Evolutionary conservation across 352 stramenopile species (phyloP).

Genomic region (Phytophthora uliginosa): DNA sequence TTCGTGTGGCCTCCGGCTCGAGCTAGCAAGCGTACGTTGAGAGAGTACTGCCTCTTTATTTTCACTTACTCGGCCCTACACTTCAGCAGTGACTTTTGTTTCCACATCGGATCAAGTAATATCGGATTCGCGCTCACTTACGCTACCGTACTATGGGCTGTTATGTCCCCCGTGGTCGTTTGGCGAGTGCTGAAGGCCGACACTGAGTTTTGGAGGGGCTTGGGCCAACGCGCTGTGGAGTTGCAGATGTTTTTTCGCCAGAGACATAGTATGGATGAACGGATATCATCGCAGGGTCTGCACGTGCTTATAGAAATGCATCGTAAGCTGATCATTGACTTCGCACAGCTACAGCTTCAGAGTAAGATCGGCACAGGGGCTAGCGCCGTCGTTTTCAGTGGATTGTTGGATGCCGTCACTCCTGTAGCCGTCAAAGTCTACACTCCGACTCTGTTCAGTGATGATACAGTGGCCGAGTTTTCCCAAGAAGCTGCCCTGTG

Average conservation of each 20-base stretch:
- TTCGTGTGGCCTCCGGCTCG: slow-evolving; percentile 32
- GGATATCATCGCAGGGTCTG: slow-evolving; percentile 54
- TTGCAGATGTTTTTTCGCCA: slow-evolving; percentile 39
- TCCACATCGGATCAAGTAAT: slow-evolving; percentile 31
- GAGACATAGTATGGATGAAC: slow-evolving; percentile 39
- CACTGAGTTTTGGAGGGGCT: slow-evolving; percentile 63
- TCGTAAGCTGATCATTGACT: slow-evolving; percentile 82
- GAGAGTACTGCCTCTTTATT: slow-evolving; percentile 50
- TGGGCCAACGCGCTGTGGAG: slow-evolving; percentile 36
- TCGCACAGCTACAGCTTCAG: slow-evolving; percentile 70
- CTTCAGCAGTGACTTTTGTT: slow-evolving; percentile 39
- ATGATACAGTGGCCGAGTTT: slow-evolving; percentile 67
- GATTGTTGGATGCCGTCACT: slow-evolving; percentile 37
- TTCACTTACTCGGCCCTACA: slow-evolving; percentile 50
- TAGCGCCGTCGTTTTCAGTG: slow-evolving; percentile 61
- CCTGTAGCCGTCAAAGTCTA: slow-evolving; percentile 77
- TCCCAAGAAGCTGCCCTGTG: slow-evolving; percentile 65
- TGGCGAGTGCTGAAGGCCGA: slow-evolving; percentile 56
- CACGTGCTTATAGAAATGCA: slow-evolving; percentile 81
- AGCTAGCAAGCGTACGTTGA: slow-evolving; percentile 36
- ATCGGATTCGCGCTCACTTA: slow-evolving; percentile 45
- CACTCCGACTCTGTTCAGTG: slow-evolving; percentile 57
- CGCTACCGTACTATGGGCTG: slow-evolving; percentile 34
- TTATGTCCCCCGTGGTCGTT: slow-evolving; percentile 33
- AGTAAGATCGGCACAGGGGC: slow-evolving; percentile 57